Evolutionary conservation across 805 yeast species (phyloP).

Genomic region (Wickerhamiella bombiphila): DNA sequence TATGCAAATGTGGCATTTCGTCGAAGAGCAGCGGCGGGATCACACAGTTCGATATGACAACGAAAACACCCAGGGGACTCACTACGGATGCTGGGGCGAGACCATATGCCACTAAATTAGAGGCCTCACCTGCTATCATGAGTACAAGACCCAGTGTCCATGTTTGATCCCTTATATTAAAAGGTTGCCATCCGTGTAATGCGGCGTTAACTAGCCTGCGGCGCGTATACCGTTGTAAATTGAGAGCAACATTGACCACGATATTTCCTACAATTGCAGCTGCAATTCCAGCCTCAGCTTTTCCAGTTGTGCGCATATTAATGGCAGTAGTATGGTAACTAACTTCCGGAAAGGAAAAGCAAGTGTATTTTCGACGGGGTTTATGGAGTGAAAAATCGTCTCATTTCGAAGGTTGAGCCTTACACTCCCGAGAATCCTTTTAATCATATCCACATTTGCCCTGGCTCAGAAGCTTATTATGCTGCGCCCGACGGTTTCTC

Average conservation of each 20-base stretch:
- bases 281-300: slow-evolving; percentile 20
- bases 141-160: slow-evolving; percentile 33
- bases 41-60: slow-evolving; percentile 33
- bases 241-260: slow-evolving; percentile 27
- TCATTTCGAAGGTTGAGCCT: no score
- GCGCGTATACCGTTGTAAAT: slow-evolving; percentile 30
- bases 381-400: no score
- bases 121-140: slow-evolving; percentile 33
- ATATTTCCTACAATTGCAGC: slow-evolving; percentile 28
- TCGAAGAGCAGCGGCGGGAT: slow-evolving; percentile 35
- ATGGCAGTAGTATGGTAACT: no score
- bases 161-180: slow-evolving; percentile 11
- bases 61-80: slow-evolving; percentile 36
- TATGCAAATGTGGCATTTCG: slow-evolving; percentile 25
- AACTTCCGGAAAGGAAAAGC: no score
- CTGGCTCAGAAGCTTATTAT: no score
- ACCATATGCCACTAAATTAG: slow-evolving; percentile 37
- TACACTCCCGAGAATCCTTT: no score
- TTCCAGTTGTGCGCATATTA: slow-evolving; percentile 1
- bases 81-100: slow-evolving; percentile 34
- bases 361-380: no score
- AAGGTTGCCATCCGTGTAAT: slow-evolving; percentile 13
- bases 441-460: no score
- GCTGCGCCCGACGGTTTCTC: no score
- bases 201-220: slow-evolving; percentile 19